Evolutionary conservation across 495 filamentous ascomycete species (phyloP), one percentile per base, ranked within the genome.

Genomic region (Aspergillus taichungensis): DNA sequence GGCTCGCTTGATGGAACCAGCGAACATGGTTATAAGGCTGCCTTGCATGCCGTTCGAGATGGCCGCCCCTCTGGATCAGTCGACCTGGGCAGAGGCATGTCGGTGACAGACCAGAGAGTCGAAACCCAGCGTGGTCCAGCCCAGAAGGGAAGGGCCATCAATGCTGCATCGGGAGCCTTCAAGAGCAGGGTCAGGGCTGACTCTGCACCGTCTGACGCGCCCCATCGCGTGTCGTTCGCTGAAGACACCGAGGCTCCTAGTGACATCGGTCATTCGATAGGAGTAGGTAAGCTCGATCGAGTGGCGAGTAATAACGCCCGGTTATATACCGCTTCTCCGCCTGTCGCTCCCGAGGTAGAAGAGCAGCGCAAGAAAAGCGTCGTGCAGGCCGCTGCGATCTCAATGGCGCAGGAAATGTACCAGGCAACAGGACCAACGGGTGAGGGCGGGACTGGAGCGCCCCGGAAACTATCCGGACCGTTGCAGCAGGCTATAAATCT

Each of bases 391-490:
- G 88, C 88, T 12, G 85, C 89, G 4, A 63, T 94, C 1, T 85
- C 82, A 4, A 94, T 95, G 87, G 87, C 89, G 18, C 87, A 79
- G 61, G 75, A 83, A 46, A 88, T 94, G 83, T 94, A 88, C 61
- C 75, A 64, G 10, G 59, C 77, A 39, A 55, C 79, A 76, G 62
- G 75, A 33, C 64, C 75, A 33, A 80, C 37, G 57, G 71, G 47
- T 49, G 59, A 42, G 30, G 42, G 45, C 7, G 40, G 37, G 24
- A 34, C 48, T 18, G 55, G 52, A 56, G 47, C 68, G 64, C 34
- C 55, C 60, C 6, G 45, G 52, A 0, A 62, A 57, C 47, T 57
- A 61, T 53, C 57, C 66, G 39, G 43, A 67, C 52, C 53, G 30
- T 42, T 58, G n/a, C 64, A 59, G 33, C 66, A 68, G 3, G 79